Evolutionary conservation across 805 yeast genomes (phyloP).

Genomic region (Sugiyamaella marilandica): DNA sequence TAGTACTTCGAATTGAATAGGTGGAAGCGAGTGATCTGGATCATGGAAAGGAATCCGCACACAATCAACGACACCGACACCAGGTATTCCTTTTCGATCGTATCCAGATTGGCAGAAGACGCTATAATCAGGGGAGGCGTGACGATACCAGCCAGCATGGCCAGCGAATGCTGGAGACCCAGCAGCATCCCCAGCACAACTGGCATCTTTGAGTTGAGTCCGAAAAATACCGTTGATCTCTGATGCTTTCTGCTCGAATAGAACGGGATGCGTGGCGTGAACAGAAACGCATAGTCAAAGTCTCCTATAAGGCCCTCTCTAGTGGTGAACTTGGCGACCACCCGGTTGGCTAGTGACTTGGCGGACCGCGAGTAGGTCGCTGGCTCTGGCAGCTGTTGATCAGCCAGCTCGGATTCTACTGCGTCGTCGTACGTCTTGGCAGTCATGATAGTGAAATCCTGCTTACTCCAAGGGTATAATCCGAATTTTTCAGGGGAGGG

Average conservation of each 20-base stretch:
- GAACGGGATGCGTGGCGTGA: conserved; percentile 79
- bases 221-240: conserved; percentile 56
- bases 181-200: conserved; percentile 67
- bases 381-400: conserved; percentile 1
- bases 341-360: neutral
- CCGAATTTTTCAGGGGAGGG: no score
- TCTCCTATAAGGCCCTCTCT: conserved; percentile 82
- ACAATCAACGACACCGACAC: conserved; percentile 70
- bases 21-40: conserved; percentile 80
- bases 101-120: conserved; percentile 52
- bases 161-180: conserved; percentile 82
- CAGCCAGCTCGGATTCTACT: neutral
- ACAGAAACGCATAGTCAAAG: conserved; percentile 73
- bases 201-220: conserved; percentile 76
- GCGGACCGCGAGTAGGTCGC: neutral
- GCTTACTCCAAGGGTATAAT: no score
- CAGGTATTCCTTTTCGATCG: conserved; percentile 50
- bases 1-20: conserved; percentile 68
- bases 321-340: conserved; percentile 48
- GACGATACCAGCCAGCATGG: conserved; percentile 90
- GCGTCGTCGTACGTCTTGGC: neutral
- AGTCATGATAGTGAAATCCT: neutral
- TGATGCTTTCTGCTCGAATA: conserved; percentile 25
- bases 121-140: conserved; percentile 78
- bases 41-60: conserved; percentile 61